Base-by-base conservation (phyloP, 176 grass and related monocot genomes). In the Triticum monococcum region DNA sequence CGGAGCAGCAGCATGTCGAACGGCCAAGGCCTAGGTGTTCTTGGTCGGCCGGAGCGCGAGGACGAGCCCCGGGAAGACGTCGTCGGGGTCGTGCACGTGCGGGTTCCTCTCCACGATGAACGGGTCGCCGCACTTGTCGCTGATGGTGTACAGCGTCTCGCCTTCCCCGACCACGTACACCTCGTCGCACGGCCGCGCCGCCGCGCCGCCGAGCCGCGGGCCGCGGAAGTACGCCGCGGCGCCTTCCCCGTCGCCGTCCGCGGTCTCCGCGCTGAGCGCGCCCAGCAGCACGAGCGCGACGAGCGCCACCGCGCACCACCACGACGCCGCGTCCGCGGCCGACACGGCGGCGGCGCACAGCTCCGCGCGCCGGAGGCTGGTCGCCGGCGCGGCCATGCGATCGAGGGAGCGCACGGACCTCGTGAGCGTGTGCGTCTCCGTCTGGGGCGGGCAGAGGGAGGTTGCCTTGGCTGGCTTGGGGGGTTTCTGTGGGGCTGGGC, bases 51-150 rank as follows among this genome's bases (percentile, higher is more conserved):
- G 87, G 77, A 98, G 89, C 78, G 83, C 91, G 86, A 98, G 87
- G 78, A 95, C 93, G 70, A 98, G 93, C 16, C 96, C 96, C 65
- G 96, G 93, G 81, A 98, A 98, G 79, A 98, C 96, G 89, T 98
- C 96, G 79, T 98, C 96, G 81, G 96, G 93, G 89, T 98, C 96
- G 78, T 98, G 96, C 68, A 98, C 78, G 85, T 98, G 96, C 9
- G 96, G 96, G 88, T 98, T 98, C 60, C 90, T 85, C 91, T 98
- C 96, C 61, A 98, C 89, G 79, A 98, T 98, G 91, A 98, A 98
- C 5, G 96, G 86, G 83, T 98, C 96, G 8, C 90, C 91, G 91
- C 96, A 98, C 89, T 79, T 93, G 85, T 98, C 91, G 88, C 93
- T 98, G 89, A 98, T 95, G 79, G 68, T 98, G 81, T 98, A 89